A percentile compares a stretch with the other conserved stretches of the same genome.
phyloP scores from a whole-genome alignment of 2,329 filamentous ascomycete genomes.

The Talaromyces sp. region DNA sequence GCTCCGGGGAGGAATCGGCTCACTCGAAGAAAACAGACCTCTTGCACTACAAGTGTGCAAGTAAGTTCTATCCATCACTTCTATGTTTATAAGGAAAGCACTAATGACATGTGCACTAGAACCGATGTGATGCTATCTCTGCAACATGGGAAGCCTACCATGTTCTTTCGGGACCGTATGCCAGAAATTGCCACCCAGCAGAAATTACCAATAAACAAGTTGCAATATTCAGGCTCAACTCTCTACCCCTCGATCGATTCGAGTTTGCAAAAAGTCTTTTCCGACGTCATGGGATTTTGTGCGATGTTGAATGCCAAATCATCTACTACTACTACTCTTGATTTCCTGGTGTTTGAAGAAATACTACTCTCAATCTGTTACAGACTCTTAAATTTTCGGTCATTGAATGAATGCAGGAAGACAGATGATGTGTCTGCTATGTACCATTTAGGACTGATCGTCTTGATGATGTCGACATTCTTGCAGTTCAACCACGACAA shows the following conservation, averaged over 20 bases:
- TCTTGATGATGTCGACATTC: not conserved
- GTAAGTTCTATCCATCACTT: conserved; percentile 7
- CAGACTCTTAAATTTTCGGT: conserved; percentile 8
- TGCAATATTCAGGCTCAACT: not conserved
- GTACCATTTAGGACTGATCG: not conserved
- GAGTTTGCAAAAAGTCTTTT: conserved; percentile 1
- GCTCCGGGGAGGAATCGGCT: conserved; percentile 13
- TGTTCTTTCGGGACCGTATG: conserved; percentile 17
- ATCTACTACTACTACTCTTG: not conserved
- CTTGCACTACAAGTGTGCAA: conserved; percentile 14
- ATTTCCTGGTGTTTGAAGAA: conserved; percentile 8
- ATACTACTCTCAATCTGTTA: conserved; percentile 12
- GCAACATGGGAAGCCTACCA: conserved; percentile 2
- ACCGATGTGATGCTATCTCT: not conserved
- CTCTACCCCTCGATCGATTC: not conserved
- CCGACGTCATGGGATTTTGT: conserved; percentile 4
- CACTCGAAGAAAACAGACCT: conserved; percentile 6
- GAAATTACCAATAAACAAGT: not conserved
- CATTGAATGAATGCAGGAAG: not conserved
- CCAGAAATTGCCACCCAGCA: not conserved
- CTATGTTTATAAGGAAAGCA: no score
- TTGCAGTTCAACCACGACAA: not conserved
- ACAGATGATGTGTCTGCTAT: not conserved
- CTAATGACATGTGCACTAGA: not conserved
- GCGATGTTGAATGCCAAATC: not conserved